These are phyloP conservation scores for Acacia pycnantha DNA, from an alignment of 331 rosid genomes.

Conservation along the genomic window DNA sequence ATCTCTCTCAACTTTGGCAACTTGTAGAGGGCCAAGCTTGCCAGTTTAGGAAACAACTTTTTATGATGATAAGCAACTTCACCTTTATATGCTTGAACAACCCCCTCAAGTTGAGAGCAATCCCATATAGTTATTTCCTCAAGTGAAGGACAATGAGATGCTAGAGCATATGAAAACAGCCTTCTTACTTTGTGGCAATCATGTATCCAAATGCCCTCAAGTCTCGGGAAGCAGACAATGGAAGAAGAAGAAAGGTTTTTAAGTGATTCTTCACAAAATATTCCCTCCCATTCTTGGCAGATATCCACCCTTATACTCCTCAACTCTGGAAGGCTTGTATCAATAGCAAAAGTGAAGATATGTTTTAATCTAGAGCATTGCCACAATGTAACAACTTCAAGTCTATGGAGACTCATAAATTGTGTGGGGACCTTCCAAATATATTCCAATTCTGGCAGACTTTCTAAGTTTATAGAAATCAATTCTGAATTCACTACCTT, in stretches of 20 bases:
- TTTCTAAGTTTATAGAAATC: background rate
- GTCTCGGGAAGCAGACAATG: background rate
- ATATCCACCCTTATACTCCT: fast-evolving
- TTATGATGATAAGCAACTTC: background rate
- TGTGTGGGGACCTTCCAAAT: background rate
- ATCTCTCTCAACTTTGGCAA: background rate
- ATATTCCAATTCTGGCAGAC: background rate
- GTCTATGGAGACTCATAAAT: background rate
- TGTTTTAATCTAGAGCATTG: background rate
- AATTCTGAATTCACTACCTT: background rate
- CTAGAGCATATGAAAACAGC: background rate
- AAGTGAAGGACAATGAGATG: background rate
- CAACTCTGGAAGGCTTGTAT: background rate
- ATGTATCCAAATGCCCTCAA: fast-evolving
- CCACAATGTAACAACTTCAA: background rate
- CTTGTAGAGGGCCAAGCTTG: fast-evolving
- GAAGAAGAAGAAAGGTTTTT: background rate
- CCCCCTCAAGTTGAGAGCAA: background rate
- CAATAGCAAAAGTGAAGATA: background rate
- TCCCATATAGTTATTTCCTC: background rate
- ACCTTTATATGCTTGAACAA: background rate
- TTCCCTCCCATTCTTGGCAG: background rate
- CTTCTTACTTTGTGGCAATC: background rate
- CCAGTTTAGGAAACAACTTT: too few species aligned
- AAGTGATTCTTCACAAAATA: background rate